Evolutionary conservation across 176 grass and related monocot species (phyloP).

Genomic region (Aegilops speltoides): DNA sequence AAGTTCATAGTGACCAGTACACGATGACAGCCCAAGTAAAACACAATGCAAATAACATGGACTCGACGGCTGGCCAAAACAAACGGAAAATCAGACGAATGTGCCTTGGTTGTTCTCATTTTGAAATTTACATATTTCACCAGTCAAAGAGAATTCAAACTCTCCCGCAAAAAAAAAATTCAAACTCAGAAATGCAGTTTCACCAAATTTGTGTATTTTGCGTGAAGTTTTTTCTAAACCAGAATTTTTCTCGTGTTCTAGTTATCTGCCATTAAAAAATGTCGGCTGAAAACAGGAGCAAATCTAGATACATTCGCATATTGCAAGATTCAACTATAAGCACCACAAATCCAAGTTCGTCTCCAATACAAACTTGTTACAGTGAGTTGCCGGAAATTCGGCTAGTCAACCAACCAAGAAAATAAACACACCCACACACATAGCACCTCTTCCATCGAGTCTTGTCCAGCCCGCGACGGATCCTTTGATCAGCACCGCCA

Average conservation of each 20-base stretch:
- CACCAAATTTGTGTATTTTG: neutral
- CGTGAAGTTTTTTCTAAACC: neutral
- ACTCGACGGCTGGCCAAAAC: too few species aligned
- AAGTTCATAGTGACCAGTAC: too few species aligned
- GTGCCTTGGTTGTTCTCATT: neutral
- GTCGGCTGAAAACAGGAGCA: neutral
- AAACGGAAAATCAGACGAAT: too few species aligned
- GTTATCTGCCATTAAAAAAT: neutral
- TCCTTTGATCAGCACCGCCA: slow-evolving; percentile 43
- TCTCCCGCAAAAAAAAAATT: neutral
- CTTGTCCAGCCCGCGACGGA: neutral
- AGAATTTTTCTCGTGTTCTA: neutral
- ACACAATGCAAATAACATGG: too few species aligned
- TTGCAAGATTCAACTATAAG: neutral
- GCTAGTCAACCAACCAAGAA: neutral
- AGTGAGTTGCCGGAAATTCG: neutral
- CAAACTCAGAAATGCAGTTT: neutral
- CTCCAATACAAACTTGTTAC: neutral
- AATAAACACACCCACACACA: neutral
- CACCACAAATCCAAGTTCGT: neutral
- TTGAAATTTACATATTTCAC: neutral
- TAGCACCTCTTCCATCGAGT: neutral
- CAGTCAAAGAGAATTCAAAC: neutral
- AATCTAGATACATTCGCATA: neutral
- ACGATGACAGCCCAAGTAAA: too few species aligned